Conservation (phyloP, 1,284 basidiomycete genomes). For the Cutaneotrichosporon mucoides region DNA sequence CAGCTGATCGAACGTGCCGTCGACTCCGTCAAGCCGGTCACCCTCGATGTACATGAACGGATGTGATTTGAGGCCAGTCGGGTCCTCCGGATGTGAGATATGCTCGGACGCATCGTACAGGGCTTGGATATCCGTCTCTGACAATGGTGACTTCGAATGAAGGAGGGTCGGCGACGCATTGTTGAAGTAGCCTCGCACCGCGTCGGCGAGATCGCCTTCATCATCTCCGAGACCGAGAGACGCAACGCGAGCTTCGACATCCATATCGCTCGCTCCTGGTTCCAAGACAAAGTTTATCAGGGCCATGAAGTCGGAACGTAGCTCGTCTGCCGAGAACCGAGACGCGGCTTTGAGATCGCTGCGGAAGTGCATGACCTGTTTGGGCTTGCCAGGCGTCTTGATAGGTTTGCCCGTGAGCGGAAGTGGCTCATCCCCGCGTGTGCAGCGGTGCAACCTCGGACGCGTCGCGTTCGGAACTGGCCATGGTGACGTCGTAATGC, state of each 20-base stretch:
- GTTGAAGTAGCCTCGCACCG: constrained; percentile 7
- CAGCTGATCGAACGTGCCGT: constrained; percentile 59
- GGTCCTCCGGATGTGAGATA: constrained; percentile 24
- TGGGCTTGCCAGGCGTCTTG: neutral
- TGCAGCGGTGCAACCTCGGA: constrained; percentile 26
- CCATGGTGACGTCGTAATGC: constrained; percentile 48
- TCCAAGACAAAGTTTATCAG: constrained; percentile 34
- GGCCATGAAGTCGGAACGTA: constrained; percentile 52
- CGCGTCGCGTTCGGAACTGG: constrained; percentile 51
- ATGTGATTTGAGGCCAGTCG: constrained; percentile 32
- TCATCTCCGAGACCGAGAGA: constrained; percentile 24
- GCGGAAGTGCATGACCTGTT: constrained; percentile 21
- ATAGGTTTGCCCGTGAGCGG: neutral
- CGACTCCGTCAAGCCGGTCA: constrained; percentile 55
- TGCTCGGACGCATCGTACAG: constrained; percentile 24
- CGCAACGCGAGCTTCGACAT: constrained; percentile 24
- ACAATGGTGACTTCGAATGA: neutral
- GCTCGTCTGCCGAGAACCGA: constrained; percentile 63
- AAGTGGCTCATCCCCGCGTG: constrained; percentile 6
- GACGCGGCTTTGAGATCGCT: constrained; percentile 72
- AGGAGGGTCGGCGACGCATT: neutral
- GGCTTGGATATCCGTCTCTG: constrained; percentile 11
- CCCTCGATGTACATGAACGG: constrained; percentile 52
- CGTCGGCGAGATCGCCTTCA: constrained; percentile 18
- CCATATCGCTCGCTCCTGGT: constrained; percentile 13